Evolutionary conservation across 176 grass and related monocot species (phyloP).

Genomic region (Echinochloa phyllopogon): DNA sequence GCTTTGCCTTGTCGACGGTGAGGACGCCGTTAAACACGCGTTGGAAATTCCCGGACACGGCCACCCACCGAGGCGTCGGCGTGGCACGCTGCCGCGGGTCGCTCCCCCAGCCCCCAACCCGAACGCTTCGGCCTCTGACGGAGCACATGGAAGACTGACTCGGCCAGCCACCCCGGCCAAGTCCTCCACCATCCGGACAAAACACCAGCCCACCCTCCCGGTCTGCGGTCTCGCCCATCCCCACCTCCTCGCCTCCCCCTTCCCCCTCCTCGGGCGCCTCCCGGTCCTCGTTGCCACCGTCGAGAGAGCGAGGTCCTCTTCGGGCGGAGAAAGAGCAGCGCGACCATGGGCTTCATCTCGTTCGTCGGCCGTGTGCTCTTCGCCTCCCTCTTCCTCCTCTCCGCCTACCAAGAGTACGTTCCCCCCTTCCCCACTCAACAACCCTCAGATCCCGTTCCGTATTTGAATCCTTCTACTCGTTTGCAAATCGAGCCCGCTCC

Average conservation of each 20-base stretch:
- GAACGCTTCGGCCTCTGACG: background rate
- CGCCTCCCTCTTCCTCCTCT: slow-evolving; percentile 82
- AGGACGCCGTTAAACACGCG: too few relatives aligned
- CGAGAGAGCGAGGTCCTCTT: background rate
- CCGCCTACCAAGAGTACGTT: slow-evolving; percentile 80
- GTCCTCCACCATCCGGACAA: background rate
- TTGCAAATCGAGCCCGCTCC: background rate
- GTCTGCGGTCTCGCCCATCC: background rate
- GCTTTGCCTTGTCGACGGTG: too few relatives aligned
- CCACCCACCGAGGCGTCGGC: background rate
- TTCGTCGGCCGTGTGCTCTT: slow-evolving; percentile 82
- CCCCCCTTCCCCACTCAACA: too few relatives aligned
- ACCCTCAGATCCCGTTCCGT: slow-evolving; percentile 14
- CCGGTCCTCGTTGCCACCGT: background rate
- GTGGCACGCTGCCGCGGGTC: background rate
- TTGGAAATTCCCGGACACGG: background rate
- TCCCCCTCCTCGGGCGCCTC: background rate
- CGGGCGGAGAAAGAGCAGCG: background rate
- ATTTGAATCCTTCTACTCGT: background rate
- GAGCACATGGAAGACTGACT: slow-evolving; percentile 6
- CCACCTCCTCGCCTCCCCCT: background rate
- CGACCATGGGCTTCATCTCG: slow-evolving; percentile 68
- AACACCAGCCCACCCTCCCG: background rate
- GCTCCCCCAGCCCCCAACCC: background rate
- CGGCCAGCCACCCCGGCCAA: too few relatives aligned